phyloP scores from a whole-genome alignment of 2,329 filamentous ascomycete genomes.

The Beauveria sp. region DNA sequence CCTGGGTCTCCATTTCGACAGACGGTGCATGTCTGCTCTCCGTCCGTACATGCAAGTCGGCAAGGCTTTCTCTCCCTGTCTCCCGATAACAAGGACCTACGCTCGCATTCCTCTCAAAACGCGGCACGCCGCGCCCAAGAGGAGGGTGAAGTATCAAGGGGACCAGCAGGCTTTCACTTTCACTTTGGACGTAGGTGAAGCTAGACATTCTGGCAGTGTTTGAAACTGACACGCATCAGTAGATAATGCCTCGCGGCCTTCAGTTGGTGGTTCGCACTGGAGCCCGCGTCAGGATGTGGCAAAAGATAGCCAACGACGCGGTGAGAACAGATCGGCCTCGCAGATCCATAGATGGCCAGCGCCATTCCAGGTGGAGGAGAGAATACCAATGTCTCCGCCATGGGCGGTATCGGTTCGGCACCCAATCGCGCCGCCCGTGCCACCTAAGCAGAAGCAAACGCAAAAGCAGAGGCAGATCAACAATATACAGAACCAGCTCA shows the following conservation, averaged over 20 bases:
- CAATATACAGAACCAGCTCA: background rate
- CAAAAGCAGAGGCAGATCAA: conserved; percentile 7
- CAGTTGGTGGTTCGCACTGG: background rate
- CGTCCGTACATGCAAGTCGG: background rate
- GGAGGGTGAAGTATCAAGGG: background rate
- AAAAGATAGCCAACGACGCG: background rate
- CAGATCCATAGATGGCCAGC: background rate
- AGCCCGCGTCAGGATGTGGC: background rate
- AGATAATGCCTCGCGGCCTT: background rate
- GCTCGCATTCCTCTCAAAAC: background rate
- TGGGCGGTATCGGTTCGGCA: background rate
- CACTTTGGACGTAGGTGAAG: background rate
- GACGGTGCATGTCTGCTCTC: background rate
- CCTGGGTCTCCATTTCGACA: background rate
- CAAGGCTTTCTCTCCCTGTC: background rate
- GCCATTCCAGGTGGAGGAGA: background rate
- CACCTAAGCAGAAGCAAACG: background rate
- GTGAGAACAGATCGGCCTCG: background rate
- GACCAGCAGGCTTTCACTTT: background rate
- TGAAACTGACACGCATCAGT: background rate
- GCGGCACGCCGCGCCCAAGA: background rate
- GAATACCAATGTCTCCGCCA: background rate
- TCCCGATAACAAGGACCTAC: background rate
- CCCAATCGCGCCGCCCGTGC: background rate
- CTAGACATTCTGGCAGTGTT: background rate